Evolutionary conservation across 2,329 filamentous ascomycete genomes (phyloP).

Genomic region (Penicillium verrucosum): DNA sequence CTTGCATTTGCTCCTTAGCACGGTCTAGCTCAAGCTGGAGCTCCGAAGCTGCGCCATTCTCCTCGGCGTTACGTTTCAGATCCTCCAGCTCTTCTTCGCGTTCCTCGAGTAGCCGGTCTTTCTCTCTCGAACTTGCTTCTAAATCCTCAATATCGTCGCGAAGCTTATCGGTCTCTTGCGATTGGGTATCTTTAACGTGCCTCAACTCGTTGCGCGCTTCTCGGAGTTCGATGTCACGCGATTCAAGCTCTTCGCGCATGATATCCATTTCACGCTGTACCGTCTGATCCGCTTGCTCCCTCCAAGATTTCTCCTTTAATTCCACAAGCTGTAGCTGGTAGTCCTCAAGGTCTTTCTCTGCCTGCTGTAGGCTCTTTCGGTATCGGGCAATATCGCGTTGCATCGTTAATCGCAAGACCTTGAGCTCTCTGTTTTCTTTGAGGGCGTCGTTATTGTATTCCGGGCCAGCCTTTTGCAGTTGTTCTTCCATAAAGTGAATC

Average conservation of each 20-base stretch:
- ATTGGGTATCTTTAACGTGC: slow-evolving; percentile 53
- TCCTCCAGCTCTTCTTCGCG: slow-evolving; percentile 70
- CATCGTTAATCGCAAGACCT: slow-evolving; percentile 87
- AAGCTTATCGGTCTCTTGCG: slow-evolving; percentile 62
- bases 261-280: slow-evolving; percentile 60
- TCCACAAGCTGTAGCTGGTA: slow-evolving; percentile 80
- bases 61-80: slow-evolving; percentile 37
- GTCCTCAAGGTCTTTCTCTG: slow-evolving; percentile 80
- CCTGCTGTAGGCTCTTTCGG: slow-evolving; percentile 76
- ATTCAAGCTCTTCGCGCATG: slow-evolving; percentile 50
- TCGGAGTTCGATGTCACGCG: slow-evolving; percentile 44
- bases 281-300: slow-evolving; percentile 68
- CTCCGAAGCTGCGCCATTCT: slow-evolving; percentile 44
- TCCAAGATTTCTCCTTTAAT: slow-evolving; percentile 76
- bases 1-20: slow-evolving; percentile 44
- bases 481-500: slow-evolving; percentile 94
- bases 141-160: slow-evolving; percentile 72
- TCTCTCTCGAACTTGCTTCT: slow-evolving; percentile 71
- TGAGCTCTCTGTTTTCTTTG: slow-evolving; percentile 93
- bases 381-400: slow-evolving; percentile 81
- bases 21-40: slow-evolving; percentile 50
- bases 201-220: slow-evolving; percentile 54
- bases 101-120: slow-evolving; percentile 69
- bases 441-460: slow-evolving; percentile 86
- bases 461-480: slow-evolving; percentile 78